phyloP scores from a whole-genome alignment of 73 alveolate species.

The Paraurostyla sp. region DNA sequence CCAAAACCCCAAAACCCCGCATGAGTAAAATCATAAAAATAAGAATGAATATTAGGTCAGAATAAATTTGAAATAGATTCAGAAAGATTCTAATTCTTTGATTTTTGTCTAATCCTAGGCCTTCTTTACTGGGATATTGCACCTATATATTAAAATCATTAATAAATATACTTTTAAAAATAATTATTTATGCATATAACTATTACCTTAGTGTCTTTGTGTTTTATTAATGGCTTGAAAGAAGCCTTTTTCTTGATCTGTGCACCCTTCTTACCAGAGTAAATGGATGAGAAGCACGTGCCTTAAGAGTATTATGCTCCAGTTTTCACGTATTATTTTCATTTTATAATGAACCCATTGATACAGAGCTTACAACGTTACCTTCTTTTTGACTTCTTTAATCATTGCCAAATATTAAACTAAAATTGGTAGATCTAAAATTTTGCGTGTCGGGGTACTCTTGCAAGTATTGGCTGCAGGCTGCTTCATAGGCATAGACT shows the following conservation, averaged over 20 bases:
- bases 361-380: slow-evolving; percentile 17
- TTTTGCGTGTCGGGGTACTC: neutral
- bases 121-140: too few relatives aligned
- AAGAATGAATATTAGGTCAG: too few relatives aligned
- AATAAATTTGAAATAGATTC: too few relatives aligned
- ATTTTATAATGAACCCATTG: neutral
- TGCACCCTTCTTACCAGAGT: slow-evolving; percentile 35
- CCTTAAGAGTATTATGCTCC: neutral
- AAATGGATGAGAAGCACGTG: neutral
- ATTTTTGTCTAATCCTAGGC: too few relatives aligned
- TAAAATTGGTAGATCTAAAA: neutral
- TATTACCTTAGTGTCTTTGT: neutral
- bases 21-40: too few relatives aligned
- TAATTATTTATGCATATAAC: neutral
- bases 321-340: neutral
- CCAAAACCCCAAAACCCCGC: too few relatives aligned
- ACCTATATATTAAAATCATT: too few relatives aligned
- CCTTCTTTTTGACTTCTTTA: slow-evolving; percentile 14
- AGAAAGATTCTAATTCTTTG: too few relatives aligned
- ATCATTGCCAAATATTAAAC: slow-evolving; percentile 14
- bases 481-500: neutral
- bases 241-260: slow-evolving; percentile 15
- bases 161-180: too few relatives aligned
- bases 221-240: neutral
- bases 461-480: neutral